Base-by-base conservation (phyloP, 179 eudicot species). In the Pouteria campechiana region DNA sequence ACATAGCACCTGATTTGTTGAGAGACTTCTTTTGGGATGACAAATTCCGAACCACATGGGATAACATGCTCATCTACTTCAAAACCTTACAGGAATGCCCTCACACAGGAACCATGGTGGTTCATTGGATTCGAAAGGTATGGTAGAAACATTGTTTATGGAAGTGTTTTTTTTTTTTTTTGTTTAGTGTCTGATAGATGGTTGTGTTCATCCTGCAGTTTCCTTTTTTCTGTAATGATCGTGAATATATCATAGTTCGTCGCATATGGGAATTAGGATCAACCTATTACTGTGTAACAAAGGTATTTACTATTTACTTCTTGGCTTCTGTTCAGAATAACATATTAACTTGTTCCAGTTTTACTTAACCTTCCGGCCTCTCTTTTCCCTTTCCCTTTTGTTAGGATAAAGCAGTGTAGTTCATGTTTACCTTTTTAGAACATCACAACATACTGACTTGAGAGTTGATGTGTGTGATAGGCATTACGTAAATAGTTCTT, bases 21-120 rank as follows among this genome's bases (percentile, higher is more conserved):
- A 85, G 93, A 68, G 97, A 89, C 73, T 89, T 85, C 44, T 89
- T 89, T 48, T 89, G 95, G 97, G 97, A 89, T 54, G 97, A 89
- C 48, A 93, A 89, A 55, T 81, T 76, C 40, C 86, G 97, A 17
- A 77, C 79, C 22, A 85, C 78, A 61, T 89, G 97, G 97, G 97
- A 89, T 52, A 83, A 75, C 50, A 89, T 89, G 97, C 95, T 89
- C 53, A 65, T 63, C 3, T 62, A 79, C 52, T 68, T 74, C 50
- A 78, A 86, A 47, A 85, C 79, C 61, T 54, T 89, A 56, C 78
- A 81, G 54, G 97, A 89, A 55, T 72, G 69, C 55, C 81, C 81
- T 25, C 55, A 60, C 28, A 76, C 89, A 14, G 97, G 97, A 52
- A 57, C 62, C 2, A 67, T 65, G 74, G 62, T 76, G 29, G 69